Conservation (phyloP, 176 grass and related monocot genomes). For the barley (Hordeum vulgare) region MorexV3_pseudomolecules_assembly NC_058524.1:142060152-142060651, state of each 20-base stretch:
- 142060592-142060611: neutral
- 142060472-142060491: slow-evolving; percentile 92
- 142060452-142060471: slow-evolving; percentile 90
- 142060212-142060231: neutral
- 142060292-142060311: neutral
- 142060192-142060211: neutral
- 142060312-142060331: neutral
- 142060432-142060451: slow-evolving; percentile 88
- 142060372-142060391: neutral
- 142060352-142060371: neutral
- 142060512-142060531: slow-evolving; percentile 86
- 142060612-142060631: slow-evolving; percentile 80
- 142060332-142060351: neutral
- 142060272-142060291: neutral
- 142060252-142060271: neutral
- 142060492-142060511: slow-evolving; percentile 69
- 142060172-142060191: neutral
- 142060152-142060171: neutral
- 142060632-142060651: slow-evolving; percentile 80
- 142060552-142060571: neutral
- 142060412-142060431: slow-evolving; percentile 90
- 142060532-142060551: slow-evolving; percentile 3
- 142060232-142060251: neutral
- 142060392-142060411: slow-evolving; percentile 39
- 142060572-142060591: neutral